Percentiles rank a stretch among this genome's conserved stretches.
Conservation (phyloP, 2,329 filamentous ascomycete genomes). For the Mycosphaerelloides madeirae region DNA sequence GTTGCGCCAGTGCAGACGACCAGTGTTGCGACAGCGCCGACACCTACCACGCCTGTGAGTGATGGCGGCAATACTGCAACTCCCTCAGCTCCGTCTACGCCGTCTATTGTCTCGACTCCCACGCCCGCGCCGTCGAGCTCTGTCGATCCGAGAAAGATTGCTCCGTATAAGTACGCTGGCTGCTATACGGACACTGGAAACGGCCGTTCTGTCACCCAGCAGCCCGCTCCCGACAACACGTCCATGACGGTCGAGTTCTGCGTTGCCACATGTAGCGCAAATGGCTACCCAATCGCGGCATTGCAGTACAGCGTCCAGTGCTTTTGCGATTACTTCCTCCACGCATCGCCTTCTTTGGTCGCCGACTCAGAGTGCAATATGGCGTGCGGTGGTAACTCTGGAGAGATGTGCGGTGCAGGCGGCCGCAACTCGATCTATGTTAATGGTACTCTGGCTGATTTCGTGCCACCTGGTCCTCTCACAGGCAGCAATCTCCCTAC, state of each 20-base stretch:
- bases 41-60: constrained; percentile 9
- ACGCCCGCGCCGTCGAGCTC: constrained; percentile 18
- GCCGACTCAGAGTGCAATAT: constrained; percentile 27
- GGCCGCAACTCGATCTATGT: constrained; percentile 28
- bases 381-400: constrained; percentile 25
- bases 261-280: constrained; percentile 23
- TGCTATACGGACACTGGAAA: constrained; percentile 27
- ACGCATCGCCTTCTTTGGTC: constrained; percentile 20
- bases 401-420: constrained; percentile 29
- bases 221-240: constrained; percentile 15
- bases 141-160: constrained; percentile 23
- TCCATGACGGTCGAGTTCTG: constrained; percentile 25
- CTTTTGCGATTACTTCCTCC: constrained; percentile 31
- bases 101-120: constrained; percentile 11
- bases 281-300: constrained; percentile 32
- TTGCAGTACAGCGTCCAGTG: constrained; percentile 31
- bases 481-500: constrained; percentile 16
- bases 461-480: constrained; percentile 12
- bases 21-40: constrained; percentile 16
- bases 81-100: neutral
- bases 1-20: constrained; percentile 1
- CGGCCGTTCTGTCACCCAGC: constrained; percentile 13
- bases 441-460: constrained; percentile 19
- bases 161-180: constrained; percentile 20
- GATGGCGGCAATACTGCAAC: neutral